These are phyloP conservation scores for Citrus unshiu DNA, from an alignment of 345 rosid species.

Conservation along the genomic window DNA sequence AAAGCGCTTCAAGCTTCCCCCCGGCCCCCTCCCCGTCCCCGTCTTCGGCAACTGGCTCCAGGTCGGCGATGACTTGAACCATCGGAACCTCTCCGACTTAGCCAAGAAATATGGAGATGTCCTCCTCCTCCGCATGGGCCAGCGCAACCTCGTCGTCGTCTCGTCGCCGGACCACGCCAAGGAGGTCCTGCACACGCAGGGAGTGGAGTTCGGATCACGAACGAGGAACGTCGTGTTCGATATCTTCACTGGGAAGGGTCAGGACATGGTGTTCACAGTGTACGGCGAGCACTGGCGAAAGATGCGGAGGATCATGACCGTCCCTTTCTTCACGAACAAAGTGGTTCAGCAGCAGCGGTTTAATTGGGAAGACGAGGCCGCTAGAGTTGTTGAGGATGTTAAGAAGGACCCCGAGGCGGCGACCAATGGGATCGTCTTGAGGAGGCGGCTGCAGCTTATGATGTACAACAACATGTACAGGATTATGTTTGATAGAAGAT, in stretches of 20 bases:
- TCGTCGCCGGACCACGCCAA: conserved; percentile 86
- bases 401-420: conserved; percentile 70
- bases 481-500: conserved; percentile 92
- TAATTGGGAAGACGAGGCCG: conserved; percentile 82
- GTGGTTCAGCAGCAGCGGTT: conserved; percentile 72
- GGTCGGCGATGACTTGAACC: conserved; percentile 95
- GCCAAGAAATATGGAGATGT: conserved; percentile 75
- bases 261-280: conserved; percentile 98
- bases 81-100: conserved; percentile 74
- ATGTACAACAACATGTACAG: conserved; percentile 98
- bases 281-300: conserved; percentile 99
- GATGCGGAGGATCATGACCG: conserved; percentile 98
- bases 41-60: conserved; percentile 99
- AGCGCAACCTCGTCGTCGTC: conserved; percentile 82
- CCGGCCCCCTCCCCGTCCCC: conserved; percentile 87
- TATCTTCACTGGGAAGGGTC: conserved; percentile 95
- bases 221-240: conserved; percentile 95
- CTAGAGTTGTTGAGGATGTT: conserved; percentile 66
- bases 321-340: conserved; percentile 93
- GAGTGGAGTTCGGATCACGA: conserved; percentile 92
- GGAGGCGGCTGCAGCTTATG: conserved; percentile 80
- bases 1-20: conserved; percentile 81
- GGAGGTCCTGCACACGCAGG: conserved; percentile 91
- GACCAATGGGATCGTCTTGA: conserved; percentile 65
- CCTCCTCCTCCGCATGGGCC: conserved; percentile 80